These are phyloP conservation scores for Colletotrichum agaves DNA, from an alignment of 2,329 filamentous ascomycete species.

Conservation along the genomic window DNA sequence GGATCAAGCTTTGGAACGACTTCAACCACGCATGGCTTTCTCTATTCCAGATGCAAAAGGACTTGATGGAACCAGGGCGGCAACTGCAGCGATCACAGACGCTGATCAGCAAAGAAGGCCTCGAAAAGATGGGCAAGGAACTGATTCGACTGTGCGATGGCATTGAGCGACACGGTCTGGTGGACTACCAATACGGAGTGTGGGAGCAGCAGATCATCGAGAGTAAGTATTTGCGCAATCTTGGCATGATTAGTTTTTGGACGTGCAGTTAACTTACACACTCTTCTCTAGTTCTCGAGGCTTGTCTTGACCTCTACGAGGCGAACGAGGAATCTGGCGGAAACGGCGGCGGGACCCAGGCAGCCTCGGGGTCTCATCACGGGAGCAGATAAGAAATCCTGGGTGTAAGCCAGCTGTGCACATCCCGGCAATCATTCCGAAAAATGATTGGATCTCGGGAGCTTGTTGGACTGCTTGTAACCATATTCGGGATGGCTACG, in stretches of 20 bases:
- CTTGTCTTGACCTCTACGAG: conserved; percentile 59
- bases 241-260: not conserved
- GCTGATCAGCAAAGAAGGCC: conserved; percentile 73
- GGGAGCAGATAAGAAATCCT: conserved; percentile 29
- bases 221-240: conserved; percentile 64
- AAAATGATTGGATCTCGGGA: conserved; percentile 7
- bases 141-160: conserved; percentile 85
- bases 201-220: conserved; percentile 93
- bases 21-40: conserved; percentile 95
- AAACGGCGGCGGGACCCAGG: conserved; percentile 40
- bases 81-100: conserved; percentile 67
- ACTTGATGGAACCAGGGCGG: conserved; percentile 72
- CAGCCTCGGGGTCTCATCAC: conserved; percentile 32
- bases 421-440: conserved; percentile 2
- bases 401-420: conserved; percentile 4
- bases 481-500: conserved; percentile 7
- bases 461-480: conserved; percentile 11
- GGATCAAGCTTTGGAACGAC: conserved; percentile 89
- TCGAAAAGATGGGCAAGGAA: conserved; percentile 85
- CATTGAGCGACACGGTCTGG: conserved; percentile 90
- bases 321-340: conserved; percentile 49
- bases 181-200: conserved; percentile 97
- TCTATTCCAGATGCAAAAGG: conserved; percentile 84
- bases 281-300: conserved; percentile 47
- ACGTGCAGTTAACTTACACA: not conserved